These are phyloP conservation scores for Vitis labrusca DNA, from an alignment of 164 flowering plant genomes.

Conservation along the genomic window DNA sequence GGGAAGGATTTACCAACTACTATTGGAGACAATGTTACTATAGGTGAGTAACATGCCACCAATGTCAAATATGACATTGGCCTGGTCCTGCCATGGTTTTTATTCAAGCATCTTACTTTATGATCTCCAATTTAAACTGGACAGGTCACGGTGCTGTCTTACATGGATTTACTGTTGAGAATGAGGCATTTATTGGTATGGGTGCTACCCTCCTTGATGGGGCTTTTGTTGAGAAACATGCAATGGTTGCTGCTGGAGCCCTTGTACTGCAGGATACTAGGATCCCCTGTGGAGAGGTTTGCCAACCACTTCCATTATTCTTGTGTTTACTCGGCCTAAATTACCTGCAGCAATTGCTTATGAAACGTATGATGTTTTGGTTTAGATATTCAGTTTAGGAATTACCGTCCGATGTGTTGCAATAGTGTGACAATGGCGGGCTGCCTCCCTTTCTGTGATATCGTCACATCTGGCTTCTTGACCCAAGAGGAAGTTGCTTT, in stretches of 20 bases:
- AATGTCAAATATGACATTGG: not conserved
- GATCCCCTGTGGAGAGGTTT: conserved; percentile 84
- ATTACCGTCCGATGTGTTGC: not conserved
- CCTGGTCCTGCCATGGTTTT: not conserved
- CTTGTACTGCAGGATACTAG: conserved; percentile 85
- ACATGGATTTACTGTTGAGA: conserved; percentile 92
- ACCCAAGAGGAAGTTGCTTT: no score
- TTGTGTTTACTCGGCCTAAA: no score
- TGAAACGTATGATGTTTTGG: no score
- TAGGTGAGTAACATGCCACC: conserved; percentile 48
- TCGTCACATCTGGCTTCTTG: no score
- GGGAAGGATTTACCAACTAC: conserved; percentile 88
- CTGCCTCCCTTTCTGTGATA: no score
- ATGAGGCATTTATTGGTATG: conserved; percentile 91
- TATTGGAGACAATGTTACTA: conserved; percentile 88
- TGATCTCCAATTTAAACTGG: conserved; percentile 16
- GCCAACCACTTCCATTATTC: conserved; percentile 3
- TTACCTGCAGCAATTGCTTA: no score
- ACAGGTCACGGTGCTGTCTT: conserved; percentile 93
- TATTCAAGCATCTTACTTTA: not conserved
- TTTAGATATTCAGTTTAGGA: not conserved
- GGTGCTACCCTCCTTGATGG: conserved; percentile 89
- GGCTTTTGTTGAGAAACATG: conserved; percentile 74
- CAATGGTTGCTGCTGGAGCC: conserved; percentile 94
- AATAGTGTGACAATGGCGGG: not conserved